Evolutionary conservation across 1,139 yeast species (phyloP).

Genomic region (Insectozyma bohioensis): DNA sequence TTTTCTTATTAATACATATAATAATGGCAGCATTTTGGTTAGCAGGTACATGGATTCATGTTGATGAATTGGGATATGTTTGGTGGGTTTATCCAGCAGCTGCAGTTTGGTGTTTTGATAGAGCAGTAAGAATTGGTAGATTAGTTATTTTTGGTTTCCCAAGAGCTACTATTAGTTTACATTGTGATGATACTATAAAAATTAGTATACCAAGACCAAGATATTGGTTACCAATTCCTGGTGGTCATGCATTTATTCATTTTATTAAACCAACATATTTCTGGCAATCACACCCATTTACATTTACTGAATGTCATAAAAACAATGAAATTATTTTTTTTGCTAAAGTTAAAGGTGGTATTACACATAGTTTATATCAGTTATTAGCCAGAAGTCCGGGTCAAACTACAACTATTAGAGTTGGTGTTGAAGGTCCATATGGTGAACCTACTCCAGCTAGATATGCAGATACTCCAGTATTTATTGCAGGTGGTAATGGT

Average conservation of each 20-base stretch:
- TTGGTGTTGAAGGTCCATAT: constrained; percentile 42
- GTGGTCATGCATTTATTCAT: constrained; percentile 52
- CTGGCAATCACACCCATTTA: constrained; percentile 43
- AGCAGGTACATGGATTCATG: constrained; percentile 45
- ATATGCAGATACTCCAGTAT: constrained; percentile 32
- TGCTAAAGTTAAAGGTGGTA: constrained; percentile 38
- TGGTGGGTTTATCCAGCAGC: constrained; percentile 37
- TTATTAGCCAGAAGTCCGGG: constrained; percentile 30
- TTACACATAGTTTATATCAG: constrained; percentile 32
- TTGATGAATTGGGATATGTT: constrained; percentile 37
- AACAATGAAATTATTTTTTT: constrained; percentile 26
- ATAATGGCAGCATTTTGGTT: constrained; percentile 39
- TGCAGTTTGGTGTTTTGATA: constrained; percentile 46
- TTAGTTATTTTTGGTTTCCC: constrained; percentile 40
- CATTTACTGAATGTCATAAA: constrained; percentile 24
- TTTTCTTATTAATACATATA: constrained; percentile 42
- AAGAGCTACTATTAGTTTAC: constrained; percentile 30
- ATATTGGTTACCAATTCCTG: constrained; percentile 44
- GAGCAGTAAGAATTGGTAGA: constrained; percentile 35
- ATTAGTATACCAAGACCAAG: constrained; percentile 40
- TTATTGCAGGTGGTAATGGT: constrained; percentile 48
- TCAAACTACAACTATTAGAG: constrained; percentile 25
- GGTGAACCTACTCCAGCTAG: constrained; percentile 33
- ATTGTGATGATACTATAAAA: constrained; percentile 40
- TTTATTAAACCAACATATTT: constrained; percentile 37